phyloP scores from a whole-genome alignment of 176 grass and related monocot species.

The Zea mays region DNA sequence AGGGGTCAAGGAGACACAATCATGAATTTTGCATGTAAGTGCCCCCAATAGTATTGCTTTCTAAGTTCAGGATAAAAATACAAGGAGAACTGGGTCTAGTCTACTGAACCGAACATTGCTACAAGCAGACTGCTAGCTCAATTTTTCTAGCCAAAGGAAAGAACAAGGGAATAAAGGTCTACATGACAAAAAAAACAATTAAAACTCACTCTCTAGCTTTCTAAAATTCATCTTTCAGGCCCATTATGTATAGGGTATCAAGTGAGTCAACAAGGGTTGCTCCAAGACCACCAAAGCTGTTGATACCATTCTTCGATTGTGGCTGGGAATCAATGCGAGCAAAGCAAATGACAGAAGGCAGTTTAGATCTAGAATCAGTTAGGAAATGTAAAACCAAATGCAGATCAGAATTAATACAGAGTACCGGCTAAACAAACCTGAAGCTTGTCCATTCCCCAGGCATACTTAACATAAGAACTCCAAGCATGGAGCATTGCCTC shows the following conservation, averaged over 20 bases:
- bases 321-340: constrained; percentile 52
- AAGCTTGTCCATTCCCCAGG: constrained; percentile 95
- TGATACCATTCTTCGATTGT: constrained; percentile 76
- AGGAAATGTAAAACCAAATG: constrained; percentile 33
- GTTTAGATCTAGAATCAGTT: constrained; percentile 26
- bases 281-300: constrained; percentile 95
- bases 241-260: constrained; percentile 98
- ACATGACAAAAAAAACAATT: constrained; percentile 21
- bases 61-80: constrained; percentile 17
- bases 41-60: constrained; percentile 22
- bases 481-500: no score
- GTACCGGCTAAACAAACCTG: constrained; percentile 55
- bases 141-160: no score
- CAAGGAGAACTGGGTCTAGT: no score
- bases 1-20: neutral
- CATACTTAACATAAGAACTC: constrained; percentile 90
- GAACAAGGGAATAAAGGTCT: neutral
- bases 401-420: no score
- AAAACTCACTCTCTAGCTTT: constrained; percentile 89
- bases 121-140: no score
- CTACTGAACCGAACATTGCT: no score
- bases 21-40: constrained; percentile 16
- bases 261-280: constrained; percentile 90
- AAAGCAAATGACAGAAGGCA: constrained; percentile 13
- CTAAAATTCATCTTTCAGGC: constrained; percentile 87